Evolutionary conservation across 352 stramenopile genomes (phyloP), one percentile per base, ranked within the genome.

Genomic region (Peronosclerospora sorghi): DNA sequence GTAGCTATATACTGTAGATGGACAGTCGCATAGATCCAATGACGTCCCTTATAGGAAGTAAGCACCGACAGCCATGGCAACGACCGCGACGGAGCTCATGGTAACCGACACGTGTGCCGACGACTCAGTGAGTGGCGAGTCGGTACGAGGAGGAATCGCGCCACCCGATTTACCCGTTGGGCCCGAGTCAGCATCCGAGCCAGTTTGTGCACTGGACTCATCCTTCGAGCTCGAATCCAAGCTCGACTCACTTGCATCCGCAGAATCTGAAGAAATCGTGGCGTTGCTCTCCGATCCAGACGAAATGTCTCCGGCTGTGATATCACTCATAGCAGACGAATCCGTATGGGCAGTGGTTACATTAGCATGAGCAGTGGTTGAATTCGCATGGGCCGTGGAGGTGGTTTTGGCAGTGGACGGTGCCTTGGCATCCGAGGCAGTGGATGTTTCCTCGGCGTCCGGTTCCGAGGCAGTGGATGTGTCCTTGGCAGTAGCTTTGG

Each of bases 131-230:
- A 58, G 51, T 28, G 45, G 38, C 19, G 52, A 54, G 4, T 39
- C 52, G 1, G 34, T 47, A 20, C 56, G 56, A 1, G 56, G 42
- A 17, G 56, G 32, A n/a, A 65, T 65, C 30, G 56, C 56, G 12
- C 56, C 56, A 5, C 56, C 56, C 13, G 35, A 48, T 13, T 54
- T 41, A 12, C 54, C 54, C 1, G 48, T 58, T 4, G 45, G 38
- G 12, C 45, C 51, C 15, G 37, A 46, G 37, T 51, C 44, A 6
- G 46, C 48, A 21, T 49, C 35, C 9, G 47, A 34, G 26, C 34
- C 43, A 2, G 54, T 58, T 15, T 57, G 42, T 2, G 53, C 45
- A 17, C 46, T 48, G 23, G 45, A 9, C 4, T 44, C 37, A 13
- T 60, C 46, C n/a, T 36, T 41, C 26, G 32, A 47, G 27, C 27